These are phyloP conservation scores for Beauveria australis DNA, from an alignment of 2,329 filamentous ascomycete genomes.

Conservation along the genomic window DNA sequence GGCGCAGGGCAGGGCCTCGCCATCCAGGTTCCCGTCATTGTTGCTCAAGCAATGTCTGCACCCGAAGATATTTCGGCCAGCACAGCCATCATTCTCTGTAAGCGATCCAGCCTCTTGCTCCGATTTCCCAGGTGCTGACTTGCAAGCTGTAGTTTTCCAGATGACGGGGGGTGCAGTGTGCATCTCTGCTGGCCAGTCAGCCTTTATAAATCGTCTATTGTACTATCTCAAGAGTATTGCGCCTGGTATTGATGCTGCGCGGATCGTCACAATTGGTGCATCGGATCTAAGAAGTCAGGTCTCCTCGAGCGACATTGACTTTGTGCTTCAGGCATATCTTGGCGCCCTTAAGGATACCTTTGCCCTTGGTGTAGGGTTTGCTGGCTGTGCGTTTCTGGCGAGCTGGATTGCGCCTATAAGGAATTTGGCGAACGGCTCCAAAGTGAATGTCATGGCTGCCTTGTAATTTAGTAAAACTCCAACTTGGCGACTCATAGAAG, in stretches of 20 bases:
- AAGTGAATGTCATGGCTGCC: background rate
- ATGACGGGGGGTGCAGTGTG: background rate
- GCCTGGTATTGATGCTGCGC: background rate
- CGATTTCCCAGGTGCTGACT: background rate
- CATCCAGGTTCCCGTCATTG: conserved; percentile 5
- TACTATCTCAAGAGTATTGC: background rate
- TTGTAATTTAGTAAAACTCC: background rate
- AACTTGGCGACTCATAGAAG: too few species aligned
- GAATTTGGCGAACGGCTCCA: background rate
- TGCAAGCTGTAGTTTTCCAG: background rate
- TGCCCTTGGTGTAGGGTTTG: background rate
- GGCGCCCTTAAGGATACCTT: background rate
- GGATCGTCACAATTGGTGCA: background rate
- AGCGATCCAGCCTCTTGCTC: background rate
- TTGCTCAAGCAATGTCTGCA: background rate
- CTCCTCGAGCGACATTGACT: background rate
- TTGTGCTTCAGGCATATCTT: background rate
- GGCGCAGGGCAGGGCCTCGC: background rate
- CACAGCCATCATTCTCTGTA: conserved; percentile 2
- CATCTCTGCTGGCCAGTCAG: background rate
- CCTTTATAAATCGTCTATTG: background rate
- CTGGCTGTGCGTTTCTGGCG: conserved; percentile 2
- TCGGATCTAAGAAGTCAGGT: background rate
- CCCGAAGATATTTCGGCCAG: background rate
- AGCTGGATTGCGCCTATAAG: background rate